Percentiles rank a stretch among this genome's conserved stretches.
These are phyloP conservation scores for Diaporthe longicolla DNA, from an alignment of 2,329 filamentous ascomycete species.

Conservation along the genomic window DNA sequence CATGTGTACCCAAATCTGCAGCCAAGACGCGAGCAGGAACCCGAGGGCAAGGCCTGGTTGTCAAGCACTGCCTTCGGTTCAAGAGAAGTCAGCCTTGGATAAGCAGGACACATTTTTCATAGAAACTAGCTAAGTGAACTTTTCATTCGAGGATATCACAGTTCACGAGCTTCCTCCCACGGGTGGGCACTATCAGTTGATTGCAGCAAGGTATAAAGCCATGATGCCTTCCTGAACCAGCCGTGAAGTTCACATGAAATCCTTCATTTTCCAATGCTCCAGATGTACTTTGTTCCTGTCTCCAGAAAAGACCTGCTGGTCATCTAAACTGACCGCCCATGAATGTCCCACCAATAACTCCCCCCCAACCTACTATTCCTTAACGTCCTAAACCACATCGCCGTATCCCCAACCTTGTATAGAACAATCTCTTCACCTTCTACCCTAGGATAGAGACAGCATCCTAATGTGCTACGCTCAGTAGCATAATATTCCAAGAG, in stretches of 20 bases:
- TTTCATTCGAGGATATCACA: background rate
- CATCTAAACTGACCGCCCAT: background rate
- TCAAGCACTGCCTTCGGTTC: background rate
- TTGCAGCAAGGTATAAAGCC: background rate
- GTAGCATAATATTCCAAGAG: no score
- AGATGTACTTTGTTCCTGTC: no score
- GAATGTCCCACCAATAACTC: no score
- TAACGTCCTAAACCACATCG: no score
- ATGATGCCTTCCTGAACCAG: background rate
- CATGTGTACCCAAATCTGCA: background rate
- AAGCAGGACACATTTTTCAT: background rate
- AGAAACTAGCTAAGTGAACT: background rate
- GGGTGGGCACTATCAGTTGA: background rate
- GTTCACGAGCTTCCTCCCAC: background rate
- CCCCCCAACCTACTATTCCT: background rate
- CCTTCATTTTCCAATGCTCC: background rate
- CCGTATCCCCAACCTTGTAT: no score
- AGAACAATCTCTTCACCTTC: no score
- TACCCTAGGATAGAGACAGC: no score
- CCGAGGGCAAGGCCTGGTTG: background rate
- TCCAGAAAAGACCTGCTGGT: background rate
- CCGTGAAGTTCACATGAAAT: background rate
- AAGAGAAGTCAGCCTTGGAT: fast-evolving
- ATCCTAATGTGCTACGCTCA: no score
- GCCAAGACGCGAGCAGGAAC: background rate